Percentiles rank a stretch among this genome's conserved stretches.
Evolutionary conservation across 2,329 filamentous ascomycete genomes (phyloP).

Genomic region (Stagonosporopsis vannaccii): DNA sequence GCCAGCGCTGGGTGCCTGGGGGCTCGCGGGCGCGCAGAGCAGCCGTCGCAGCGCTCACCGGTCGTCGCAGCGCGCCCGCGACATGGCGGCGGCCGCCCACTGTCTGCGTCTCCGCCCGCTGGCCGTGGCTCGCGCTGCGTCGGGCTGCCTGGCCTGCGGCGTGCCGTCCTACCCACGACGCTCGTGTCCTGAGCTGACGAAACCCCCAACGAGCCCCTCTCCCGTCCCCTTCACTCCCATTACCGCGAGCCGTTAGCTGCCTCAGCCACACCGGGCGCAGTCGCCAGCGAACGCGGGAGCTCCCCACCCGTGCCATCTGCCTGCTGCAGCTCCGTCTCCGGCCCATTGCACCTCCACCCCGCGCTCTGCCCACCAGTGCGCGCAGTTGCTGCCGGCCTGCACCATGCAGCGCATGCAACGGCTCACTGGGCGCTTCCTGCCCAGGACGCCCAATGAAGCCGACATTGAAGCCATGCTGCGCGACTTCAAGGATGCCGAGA

Average conservation of each 20-base stretch:
- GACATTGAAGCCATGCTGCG: constrained; percentile 77
- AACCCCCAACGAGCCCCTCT: constrained; percentile 8
- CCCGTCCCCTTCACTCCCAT: constrained; percentile 21
- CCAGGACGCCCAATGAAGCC: constrained; percentile 75
- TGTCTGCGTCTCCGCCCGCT: not conserved
- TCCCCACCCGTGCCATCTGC: not conserved
- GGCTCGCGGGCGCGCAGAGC: too few species aligned
- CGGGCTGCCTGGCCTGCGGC: constrained; percentile 9
- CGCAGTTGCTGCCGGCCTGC: constrained; percentile 29
- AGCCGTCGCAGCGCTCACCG: not conserved
- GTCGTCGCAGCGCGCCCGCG: not conserved
- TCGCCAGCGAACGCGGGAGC: not conserved
- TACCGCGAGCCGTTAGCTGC: constrained; percentile 25
- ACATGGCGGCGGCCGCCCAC: not conserved
- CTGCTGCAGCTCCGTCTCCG: not conserved
- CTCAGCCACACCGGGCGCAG: constrained; percentile 29
- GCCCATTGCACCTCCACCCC: constrained; percentile 3
- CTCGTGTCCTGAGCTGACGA: constrained; percentile 16
- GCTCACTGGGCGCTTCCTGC: constrained; percentile 75
- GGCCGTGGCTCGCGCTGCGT: constrained; percentile 4
- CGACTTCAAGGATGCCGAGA: constrained; percentile 82
- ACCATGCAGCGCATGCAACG: constrained; percentile 76
- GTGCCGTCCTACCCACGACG: constrained; percentile 12
- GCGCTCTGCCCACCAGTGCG: constrained; percentile 3
- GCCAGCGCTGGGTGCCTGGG: not conserved